These are phyloP conservation scores for Plectosphaerella cucumerina DNA, from an alignment of 2,329 filamentous ascomycete genomes.

Conservation along the genomic window DNA sequence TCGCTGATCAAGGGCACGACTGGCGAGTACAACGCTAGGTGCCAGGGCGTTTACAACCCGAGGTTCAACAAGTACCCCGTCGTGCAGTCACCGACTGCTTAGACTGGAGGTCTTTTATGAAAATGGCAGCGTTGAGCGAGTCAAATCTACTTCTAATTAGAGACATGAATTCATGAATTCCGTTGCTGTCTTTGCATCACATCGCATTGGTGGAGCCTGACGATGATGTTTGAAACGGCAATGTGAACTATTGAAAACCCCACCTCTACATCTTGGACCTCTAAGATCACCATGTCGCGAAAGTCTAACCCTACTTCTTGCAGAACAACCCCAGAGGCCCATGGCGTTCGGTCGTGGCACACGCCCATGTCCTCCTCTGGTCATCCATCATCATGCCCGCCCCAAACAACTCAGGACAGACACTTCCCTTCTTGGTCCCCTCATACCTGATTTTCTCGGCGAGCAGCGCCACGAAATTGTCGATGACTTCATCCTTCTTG, in stretches of 20 bases:
- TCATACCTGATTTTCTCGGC: neutral
- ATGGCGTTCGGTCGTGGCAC: constrained; percentile 8
- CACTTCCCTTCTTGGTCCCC: neutral
- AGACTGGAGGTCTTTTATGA: neutral
- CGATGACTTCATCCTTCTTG: neutral
- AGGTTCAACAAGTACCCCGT: constrained; percentile 6
- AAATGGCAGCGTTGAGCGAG: no score
- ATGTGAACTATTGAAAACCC: neutral
- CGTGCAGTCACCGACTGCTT: constrained; percentile 2
- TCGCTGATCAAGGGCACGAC: constrained; percentile 21
- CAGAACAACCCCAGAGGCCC: constrained; percentile 8
- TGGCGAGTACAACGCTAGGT: constrained; percentile 26
- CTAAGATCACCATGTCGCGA: no score
- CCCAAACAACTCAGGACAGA: constrained; percentile 3
- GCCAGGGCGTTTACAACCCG: constrained; percentile 18
- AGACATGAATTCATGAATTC: no score
- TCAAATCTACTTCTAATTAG: no score
- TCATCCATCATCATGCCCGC: constrained; percentile 13
- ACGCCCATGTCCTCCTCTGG: constrained; percentile 9
- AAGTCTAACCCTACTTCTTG: neutral
- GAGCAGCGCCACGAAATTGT: constrained; percentile 3
- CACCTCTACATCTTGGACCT: no score
- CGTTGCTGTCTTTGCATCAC: no score
- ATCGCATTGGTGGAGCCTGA: no score
- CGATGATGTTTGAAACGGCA: no score